Base-by-base conservation (phyloP, 192 early-diverging fungal species). In the Jimgerdemannia flammicorona region DNA sequence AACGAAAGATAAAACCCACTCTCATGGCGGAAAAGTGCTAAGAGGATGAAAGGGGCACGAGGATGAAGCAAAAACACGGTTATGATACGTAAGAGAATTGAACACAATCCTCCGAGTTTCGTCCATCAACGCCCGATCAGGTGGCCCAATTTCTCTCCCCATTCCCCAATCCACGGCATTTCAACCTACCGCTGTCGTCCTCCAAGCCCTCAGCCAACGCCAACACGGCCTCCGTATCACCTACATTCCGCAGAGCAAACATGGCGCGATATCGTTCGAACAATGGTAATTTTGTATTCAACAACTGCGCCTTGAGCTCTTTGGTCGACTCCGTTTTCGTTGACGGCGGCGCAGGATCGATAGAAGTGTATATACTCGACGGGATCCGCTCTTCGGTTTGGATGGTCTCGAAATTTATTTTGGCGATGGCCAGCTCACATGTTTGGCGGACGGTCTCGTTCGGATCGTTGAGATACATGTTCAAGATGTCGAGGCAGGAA, bases 251-350 rank as follows among this genome's bases (percentile, higher is more conserved):
- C 71, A 97, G 80, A 17, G 95, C 91, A 90, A 98, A 97, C 96
- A 98, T 96, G 66, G 95, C 94, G 40, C 94, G 89, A 83, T 97
- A 98, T 44, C 97, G 90, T 80, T 94, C 90, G 86, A 97, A 99
- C 70, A 99, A 82, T 3, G 93, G 85, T 19, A 90, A 84, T 42
- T 86, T 80, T 40, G 90, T 79, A 71, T 97, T 87, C 43, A 93
- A 76, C 73, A 97, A 85, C 39, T 87, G 84, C 7, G 59, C 75
- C 42, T 89, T 78, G 43, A 99, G 78, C 75, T 95, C 91, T 54
- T 80, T 71, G 10, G 92, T 90, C 0, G 91, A 88, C 75, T 88
- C 79, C 8, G 84, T 88, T 7, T 87, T 86, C 0, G 81, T 82
- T 4, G 84, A 85, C 44, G 98, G 90, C 40, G 97, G 97, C 2